Base-by-base conservation (phyloP, 2,329 filamentous ascomycete genomes). In the Coniochaeta pulveracea region DNA sequence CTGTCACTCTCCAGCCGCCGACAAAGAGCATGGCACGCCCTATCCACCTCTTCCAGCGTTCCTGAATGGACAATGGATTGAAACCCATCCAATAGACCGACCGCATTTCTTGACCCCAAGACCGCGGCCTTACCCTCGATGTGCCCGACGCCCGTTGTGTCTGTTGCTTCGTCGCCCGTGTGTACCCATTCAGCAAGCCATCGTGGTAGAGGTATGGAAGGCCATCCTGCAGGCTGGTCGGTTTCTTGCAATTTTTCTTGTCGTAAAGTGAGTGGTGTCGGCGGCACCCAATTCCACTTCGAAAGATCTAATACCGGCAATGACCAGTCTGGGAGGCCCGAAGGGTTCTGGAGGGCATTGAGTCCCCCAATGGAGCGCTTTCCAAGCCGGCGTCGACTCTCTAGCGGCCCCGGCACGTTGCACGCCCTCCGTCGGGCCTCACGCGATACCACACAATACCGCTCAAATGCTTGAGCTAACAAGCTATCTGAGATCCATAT, bases 401-500 rank as follows among this genome's bases (percentile, higher is more conserved):
- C 72, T 40, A 76, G 55, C 1, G 70, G 69, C 0, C 70, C 71
- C 0, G 66, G 64, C 6, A 63, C 56, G 17, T 62, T 66, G 44
- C 55, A 53, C 29, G 46, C 48, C 11, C 46, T 43, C 22, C 57
- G 52, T 12, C 45, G 46, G 18, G 36, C 36, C 8, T 37, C 27
- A 23, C 38, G 37, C 6, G 56, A 60, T 10, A 62, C 40, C 19
- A 38, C 43, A 30, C 59, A 59, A 45, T 60, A 67, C 12, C 60
- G 56, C 29, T 63, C 58, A 42, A 75, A 70, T 3, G 66, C 64
- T 34, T 56, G 52, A 16, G 56, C 51, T 10, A 80, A 60, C 16
- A 69, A 43, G 28, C 69, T 60, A 43, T 81, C 76, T 19, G 67
- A 64, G 40, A 80, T 63, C 72, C 75, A 80, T 43, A 76, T 47